Evolutionary conservation across 805 yeast genomes (phyloP), one percentile per base, ranked within the genome.

Genomic region (Hanseniaspora meyeri): DNA sequence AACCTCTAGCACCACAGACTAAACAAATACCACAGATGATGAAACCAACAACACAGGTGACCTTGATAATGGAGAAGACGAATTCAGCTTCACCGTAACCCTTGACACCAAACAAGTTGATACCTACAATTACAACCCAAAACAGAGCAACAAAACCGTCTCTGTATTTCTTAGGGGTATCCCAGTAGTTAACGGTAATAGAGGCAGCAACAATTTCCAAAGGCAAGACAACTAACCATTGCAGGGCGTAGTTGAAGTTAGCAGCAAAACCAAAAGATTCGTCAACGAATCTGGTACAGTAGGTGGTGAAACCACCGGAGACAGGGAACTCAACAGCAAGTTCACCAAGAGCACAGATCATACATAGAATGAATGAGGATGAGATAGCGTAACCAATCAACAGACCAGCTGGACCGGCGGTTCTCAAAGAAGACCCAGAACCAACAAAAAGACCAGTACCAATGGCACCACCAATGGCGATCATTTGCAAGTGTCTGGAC

Each of bases 381-480:
- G 78, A 74, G 34, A 79, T 65, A 51, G 68, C 64, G 74, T 81
- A 77, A 60, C 82, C 82, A 46, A 80, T 74, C 58, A 80, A 63
- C 19, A 81, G 64, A 55, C 80, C 77, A 3, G 83, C 87, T 17
- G 88, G 87, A 43, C 88, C 88, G 61, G 85, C 85, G 39, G 80
- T 76, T 52, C 74, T 63, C 59, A 83, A 70, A 4, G 85, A 79
- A 11, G 72, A 70, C 60, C 87, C 88, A 31, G 86, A 77, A 64
- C 87, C 87, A 51, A 85, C 83, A 61, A 85, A 80, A 56, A 85
- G 71, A 66, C 91, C 95, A 34, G 87, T 81, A 67, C 89, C 87
- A 60, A 83, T 80, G 59, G 82, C 76, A 62, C 87, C 86, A 59
- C 86, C 88, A 55, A 83, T 75, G 40, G 87, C 83, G 59, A 82